Base-by-base conservation (phyloP, 2,329 filamentous ascomycete genomes). In the Colletotrichum sp. region DNA sequence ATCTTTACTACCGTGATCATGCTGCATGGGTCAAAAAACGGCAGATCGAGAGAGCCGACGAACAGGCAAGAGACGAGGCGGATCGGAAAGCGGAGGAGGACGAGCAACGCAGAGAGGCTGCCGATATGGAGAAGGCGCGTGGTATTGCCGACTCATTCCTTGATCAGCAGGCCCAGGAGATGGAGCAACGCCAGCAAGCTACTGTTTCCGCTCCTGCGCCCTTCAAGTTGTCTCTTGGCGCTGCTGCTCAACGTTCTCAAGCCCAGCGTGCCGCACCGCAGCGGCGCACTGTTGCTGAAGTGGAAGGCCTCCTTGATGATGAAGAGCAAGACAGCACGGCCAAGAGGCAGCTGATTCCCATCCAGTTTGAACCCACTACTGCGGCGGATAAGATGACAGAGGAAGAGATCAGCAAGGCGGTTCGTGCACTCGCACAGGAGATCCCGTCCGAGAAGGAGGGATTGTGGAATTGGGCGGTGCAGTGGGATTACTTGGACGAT, bases 271-370 rank as follows among this genome's bases (percentile, higher is more conserved):
- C 86, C 1, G 89, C 89, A 16, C 87, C 91, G 0, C 89, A 91
- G 74, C 91, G 95, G 76, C 94, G 96, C 76, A 98, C 95, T 1
- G 93, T 98, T 77, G 96, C 96, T 72, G 97, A 99, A 83, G 95
- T 99, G 71, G 97, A 99, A 87, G 95, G 95, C 36, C 89, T 99
- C 1, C 89, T 99, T 78, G 97, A 99, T 86, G 96, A 99, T 84
- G 97, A 99, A 84, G 97, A 99, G 82, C 95, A 97, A 78, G 91
- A 94, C 66, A 87, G 89, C 66, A 90, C 90, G 26, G 91, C 91
- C 7, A 95, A 93, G 85, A 92, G 95, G 9, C 94, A 93, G 74
- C 92, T 98, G 68, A 90, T 97, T 44, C 95, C 95, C 5, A 96
- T 97, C 83, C 93, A 95, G 81, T 95, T 95, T 83, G 95, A 96